Percentiles rank a stretch among this genome's conserved stretches.
Evolutionary conservation across 2,329 filamentous ascomycete species (phyloP).

Genomic region (Calonectria pteridis): DNA sequence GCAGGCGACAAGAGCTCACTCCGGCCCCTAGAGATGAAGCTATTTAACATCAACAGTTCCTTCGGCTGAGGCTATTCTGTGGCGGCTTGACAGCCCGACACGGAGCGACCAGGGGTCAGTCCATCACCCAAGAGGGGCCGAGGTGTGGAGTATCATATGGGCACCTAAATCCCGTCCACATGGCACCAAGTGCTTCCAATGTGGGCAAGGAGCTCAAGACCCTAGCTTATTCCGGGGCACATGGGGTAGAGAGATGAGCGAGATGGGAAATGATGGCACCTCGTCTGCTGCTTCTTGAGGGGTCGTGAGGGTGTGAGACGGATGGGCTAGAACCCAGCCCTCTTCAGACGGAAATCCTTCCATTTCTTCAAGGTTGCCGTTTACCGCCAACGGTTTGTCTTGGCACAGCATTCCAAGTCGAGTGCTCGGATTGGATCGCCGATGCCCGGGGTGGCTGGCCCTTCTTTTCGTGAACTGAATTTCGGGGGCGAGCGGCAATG

Average conservation of each 20-base stretch:
- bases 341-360: slow-evolving; percentile 6
- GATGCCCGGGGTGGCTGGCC: slow-evolving; percentile 1
- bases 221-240: slow-evolving; percentile 22
- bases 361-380: slow-evolving; percentile 19
- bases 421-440: background rate
- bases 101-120: slow-evolving; percentile 14
- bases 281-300: background rate
- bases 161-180: slow-evolving; percentile 27
- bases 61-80: slow-evolving; percentile 9
- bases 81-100: slow-evolving; percentile 7
- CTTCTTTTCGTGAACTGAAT: background rate
- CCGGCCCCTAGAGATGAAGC: background rate
- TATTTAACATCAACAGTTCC: background rate
- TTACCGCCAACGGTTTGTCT: slow-evolving; percentile 13
- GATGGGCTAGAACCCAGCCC: background rate
- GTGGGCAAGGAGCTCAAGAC: slow-evolving; percentile 8
- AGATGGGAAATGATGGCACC: slow-evolving; percentile 18
- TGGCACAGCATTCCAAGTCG: background rate
- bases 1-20: background rate
- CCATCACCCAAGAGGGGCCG: slow-evolving; percentile 13
- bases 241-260: slow-evolving; percentile 22
- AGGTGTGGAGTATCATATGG: slow-evolving; percentile 28
- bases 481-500: slow-evolving; percentile 6
- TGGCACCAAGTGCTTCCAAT: slow-evolving; percentile 20
- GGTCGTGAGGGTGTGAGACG: slow-evolving; percentile 7